Conservation (phyloP, 192 early-diverging fungal species). For the Fimicolochytrium jonesii region DNA sequence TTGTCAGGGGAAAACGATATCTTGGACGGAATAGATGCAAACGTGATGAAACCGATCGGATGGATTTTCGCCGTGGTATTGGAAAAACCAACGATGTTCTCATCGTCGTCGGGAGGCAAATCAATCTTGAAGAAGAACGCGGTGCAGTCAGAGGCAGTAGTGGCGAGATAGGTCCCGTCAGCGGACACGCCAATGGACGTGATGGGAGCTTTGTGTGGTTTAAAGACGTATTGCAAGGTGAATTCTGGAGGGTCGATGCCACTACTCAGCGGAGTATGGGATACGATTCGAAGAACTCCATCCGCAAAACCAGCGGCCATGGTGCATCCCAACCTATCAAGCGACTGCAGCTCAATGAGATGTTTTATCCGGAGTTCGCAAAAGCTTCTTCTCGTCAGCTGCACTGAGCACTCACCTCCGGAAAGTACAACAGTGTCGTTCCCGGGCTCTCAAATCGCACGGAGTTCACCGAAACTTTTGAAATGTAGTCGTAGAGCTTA, state of each 20-base stretch:
- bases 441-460: slow-evolving; percentile 34
- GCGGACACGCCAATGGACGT: slow-evolving; percentile 41
- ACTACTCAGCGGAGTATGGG: slow-evolving; percentile 27
- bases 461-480: slow-evolving; percentile 24
- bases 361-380: no score
- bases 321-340: slow-evolving; percentile 47
- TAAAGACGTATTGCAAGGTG: slow-evolving; percentile 48
- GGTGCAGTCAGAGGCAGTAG: slow-evolving; percentile 42
- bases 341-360: slow-evolving; percentile 28
- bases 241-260: slow-evolving; percentile 20
- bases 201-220: slow-evolving; percentile 49
- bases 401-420: slow-evolving; percentile 30
- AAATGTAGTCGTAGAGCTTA: slow-evolving; percentile 45
- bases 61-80: slow-evolving; percentile 26
- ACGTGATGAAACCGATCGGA: slow-evolving; percentile 52
- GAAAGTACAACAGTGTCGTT: slow-evolving; percentile 36
- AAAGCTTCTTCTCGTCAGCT: not conserved
- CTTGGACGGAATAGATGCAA: slow-evolving; percentile 18
- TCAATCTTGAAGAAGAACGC: slow-evolving; percentile 55
- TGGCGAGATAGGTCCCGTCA: slow-evolving; percentile 50
- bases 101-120: slow-evolving; percentile 1
- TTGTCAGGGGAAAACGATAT: slow-evolving; percentile 53
- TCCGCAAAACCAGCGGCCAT: slow-evolving; percentile 51
- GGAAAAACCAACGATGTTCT: slow-evolving; percentile 19
- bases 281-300: slow-evolving; percentile 52